These are phyloP conservation scores for Paracamarosporium sp. DNA, from an alignment of 2,329 filamentous ascomycete species.

Conservation along the genomic window DNA sequence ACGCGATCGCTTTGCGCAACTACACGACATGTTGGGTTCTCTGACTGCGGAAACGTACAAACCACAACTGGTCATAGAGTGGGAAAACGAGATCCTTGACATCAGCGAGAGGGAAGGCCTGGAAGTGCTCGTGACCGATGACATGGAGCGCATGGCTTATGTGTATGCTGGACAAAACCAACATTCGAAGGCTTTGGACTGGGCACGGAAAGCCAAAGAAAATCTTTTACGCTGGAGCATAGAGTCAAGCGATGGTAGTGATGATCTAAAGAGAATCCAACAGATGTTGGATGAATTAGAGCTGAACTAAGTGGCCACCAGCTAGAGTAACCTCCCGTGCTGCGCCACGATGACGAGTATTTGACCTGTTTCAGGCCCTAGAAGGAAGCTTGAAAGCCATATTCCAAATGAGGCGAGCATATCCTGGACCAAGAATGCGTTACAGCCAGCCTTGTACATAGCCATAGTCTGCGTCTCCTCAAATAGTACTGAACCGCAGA, in stretches of 20 bases:
- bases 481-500: too few relatives aligned
- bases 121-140: slow-evolving; percentile 25
- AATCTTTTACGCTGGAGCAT: slow-evolving; percentile 27
- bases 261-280: slow-evolving; percentile 23
- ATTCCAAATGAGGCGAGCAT: too few relatives aligned
- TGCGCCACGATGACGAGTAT: too few relatives aligned
- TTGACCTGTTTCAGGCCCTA: too few relatives aligned
- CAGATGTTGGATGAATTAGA: slow-evolving; percentile 24
- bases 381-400: too few relatives aligned
- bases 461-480: too few relatives aligned
- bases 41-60: slow-evolving; percentile 28
- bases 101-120: slow-evolving; percentile 27
- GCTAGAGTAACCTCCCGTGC: neutral
- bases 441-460: too few relatives aligned
- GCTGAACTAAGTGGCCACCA: neutral
- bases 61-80: slow-evolving; percentile 26
- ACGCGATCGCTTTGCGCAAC: slow-evolving; percentile 21
- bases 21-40: slow-evolving; percentile 19
- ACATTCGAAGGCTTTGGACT: slow-evolving; percentile 19
- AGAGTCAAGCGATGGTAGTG: slow-evolving; percentile 22
- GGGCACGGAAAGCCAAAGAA: slow-evolving; percentile 26
- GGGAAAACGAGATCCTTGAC: slow-evolving; percentile 32
- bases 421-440: too few relatives aligned
- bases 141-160: slow-evolving; percentile 34
- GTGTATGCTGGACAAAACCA: slow-evolving; percentile 27